Percentiles rank a stretch among this genome's conserved stretches.
Evolutionary conservation across 805 yeast species (phyloP).

Genomic region (Peterozyma toletana): DNA sequence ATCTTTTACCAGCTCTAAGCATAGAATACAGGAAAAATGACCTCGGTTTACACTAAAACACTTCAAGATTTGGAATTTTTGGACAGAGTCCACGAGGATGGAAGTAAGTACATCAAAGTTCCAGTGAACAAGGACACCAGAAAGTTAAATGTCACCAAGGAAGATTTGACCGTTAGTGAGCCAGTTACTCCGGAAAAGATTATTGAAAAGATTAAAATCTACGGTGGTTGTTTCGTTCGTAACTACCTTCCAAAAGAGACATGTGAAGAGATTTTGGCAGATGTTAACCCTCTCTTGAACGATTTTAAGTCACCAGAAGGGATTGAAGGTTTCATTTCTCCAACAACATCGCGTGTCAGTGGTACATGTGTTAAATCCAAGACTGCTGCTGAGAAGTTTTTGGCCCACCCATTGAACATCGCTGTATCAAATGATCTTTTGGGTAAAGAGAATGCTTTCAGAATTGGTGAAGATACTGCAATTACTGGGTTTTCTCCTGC

Average conservation of each 20-base stretch:
- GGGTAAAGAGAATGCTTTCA: slow-evolving; percentile 13
- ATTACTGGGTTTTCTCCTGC: slow-evolving; percentile 16
- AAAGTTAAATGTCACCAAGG: slow-evolving; percentile 6
- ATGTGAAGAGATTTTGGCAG: no score
- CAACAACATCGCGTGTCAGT: no score
- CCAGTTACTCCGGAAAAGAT: slow-evolving; percentile 7
- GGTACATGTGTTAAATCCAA: slow-evolving; percentile 17
- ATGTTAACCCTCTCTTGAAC: no score
- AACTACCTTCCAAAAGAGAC: no score
- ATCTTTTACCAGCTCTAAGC: no score
- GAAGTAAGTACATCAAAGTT: not conserved
- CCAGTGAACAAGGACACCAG: not conserved
- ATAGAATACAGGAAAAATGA: no score
- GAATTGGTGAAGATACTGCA: slow-evolving; percentile 14
- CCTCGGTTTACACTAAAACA: no score
- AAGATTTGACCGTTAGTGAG: slow-evolving; percentile 6
- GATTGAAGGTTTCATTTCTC: no score
- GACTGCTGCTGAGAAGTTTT: slow-evolving; percentile 9
- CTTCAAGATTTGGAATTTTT: no score
- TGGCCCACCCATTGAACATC: slow-evolving; percentile 13
- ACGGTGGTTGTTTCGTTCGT: no score
- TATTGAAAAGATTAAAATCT: not conserved
- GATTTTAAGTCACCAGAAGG: not conserved
- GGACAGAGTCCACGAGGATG: no score
- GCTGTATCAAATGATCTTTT: slow-evolving; percentile 14